Percentiles rank a stretch among this genome's conserved stretches.
These are phyloP conservation scores for Ananas comosus DNA, from an alignment of 176 grass and related monocot genomes.

Conservation along the genomic window DNA sequence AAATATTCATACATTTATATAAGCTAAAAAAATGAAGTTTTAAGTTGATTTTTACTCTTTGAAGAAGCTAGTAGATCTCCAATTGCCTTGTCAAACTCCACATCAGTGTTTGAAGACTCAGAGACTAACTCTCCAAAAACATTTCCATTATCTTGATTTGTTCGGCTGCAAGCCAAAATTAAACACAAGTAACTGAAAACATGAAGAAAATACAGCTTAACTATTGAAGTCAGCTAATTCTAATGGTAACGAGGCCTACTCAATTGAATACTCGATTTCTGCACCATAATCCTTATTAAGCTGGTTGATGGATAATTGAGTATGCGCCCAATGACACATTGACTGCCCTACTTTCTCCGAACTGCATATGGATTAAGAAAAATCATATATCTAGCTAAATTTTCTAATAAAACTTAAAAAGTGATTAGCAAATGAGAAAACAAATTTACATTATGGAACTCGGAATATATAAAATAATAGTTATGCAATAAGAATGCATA, in stretches of 20 bases:
- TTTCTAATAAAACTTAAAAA: neutral
- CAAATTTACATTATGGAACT: conserved; percentile 9
- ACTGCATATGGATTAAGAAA: conserved; percentile 23
- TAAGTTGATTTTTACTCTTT: conserved; percentile 43
- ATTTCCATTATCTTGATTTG: conserved; percentile 34
- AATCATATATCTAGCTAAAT: neutral
- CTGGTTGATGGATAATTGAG: conserved; percentile 39
- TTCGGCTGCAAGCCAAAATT: conserved; percentile 37
- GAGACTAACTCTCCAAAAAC: conserved; percentile 34
- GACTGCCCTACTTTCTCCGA: conserved; percentile 36
- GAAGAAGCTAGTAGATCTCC: conserved; percentile 38
- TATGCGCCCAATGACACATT: conserved; percentile 43
- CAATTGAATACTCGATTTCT: conserved; percentile 35
- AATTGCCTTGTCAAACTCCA: conserved; percentile 29
- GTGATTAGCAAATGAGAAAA: neutral
- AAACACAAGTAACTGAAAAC: neutral
- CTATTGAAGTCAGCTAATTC: neutral
- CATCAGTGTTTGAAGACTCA: conserved; percentile 35
- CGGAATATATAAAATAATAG: conserved; percentile 19
- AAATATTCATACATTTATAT: neutral
- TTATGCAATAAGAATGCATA: conserved; percentile 23
- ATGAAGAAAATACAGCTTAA: neutral
- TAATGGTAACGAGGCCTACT: conserved; percentile 35
- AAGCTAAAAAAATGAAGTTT: neutral
- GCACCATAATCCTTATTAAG: conserved; percentile 32